Percentiles rank a stretch among this genome's conserved stretches.
Conservation (phyloP, 805 yeast species). For the Danielozyma ontarioensis region DNA sequence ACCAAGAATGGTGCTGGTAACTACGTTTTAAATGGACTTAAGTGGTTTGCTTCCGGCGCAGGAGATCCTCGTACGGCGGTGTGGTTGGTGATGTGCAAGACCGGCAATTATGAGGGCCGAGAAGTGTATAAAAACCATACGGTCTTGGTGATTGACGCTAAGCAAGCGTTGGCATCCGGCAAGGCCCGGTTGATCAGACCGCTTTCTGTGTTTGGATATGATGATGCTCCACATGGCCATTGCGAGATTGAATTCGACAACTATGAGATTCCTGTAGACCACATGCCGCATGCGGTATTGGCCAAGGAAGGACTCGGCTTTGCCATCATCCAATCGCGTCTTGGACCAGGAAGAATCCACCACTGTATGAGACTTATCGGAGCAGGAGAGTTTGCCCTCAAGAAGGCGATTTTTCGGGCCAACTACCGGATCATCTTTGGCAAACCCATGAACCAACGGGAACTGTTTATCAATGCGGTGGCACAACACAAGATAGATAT, state of each 20-base stretch:
- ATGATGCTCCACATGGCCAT: constrained; percentile 73
- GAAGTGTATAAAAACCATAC: constrained; percentile 48
- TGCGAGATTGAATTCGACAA: constrained; percentile 51
- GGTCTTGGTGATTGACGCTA: constrained; percentile 49
- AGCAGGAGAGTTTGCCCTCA: constrained; percentile 52
- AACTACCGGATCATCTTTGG: constrained; percentile 50
- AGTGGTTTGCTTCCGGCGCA: constrained; percentile 71
- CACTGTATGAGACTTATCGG: constrained; percentile 67
- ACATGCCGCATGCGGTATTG: constrained; percentile 37
- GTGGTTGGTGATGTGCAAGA: constrained; percentile 52
- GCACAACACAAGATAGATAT: constrained; percentile 52
- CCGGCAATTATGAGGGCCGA: constrained; percentile 18
- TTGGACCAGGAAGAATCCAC: constrained; percentile 69
- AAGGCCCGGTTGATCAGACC: constrained; percentile 46
- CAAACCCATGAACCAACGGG: constrained; percentile 43
- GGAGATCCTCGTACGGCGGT: constrained; percentile 59
- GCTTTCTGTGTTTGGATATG: constrained; percentile 51
- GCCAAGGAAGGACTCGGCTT: constrained; percentile 53
- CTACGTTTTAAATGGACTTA: constrained; percentile 52
- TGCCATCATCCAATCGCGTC: constrained; percentile 56
- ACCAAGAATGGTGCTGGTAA: constrained; percentile 32
- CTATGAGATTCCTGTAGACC: constrained; percentile 41
- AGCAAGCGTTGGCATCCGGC: constrained; percentile 45
- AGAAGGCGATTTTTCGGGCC: constrained; percentile 46
- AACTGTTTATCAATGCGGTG: constrained; percentile 42